phyloP scores from a whole-genome alignment of 2,329 filamentous ascomycete genomes.

The Exophiala phaeomuriformis region DNA sequence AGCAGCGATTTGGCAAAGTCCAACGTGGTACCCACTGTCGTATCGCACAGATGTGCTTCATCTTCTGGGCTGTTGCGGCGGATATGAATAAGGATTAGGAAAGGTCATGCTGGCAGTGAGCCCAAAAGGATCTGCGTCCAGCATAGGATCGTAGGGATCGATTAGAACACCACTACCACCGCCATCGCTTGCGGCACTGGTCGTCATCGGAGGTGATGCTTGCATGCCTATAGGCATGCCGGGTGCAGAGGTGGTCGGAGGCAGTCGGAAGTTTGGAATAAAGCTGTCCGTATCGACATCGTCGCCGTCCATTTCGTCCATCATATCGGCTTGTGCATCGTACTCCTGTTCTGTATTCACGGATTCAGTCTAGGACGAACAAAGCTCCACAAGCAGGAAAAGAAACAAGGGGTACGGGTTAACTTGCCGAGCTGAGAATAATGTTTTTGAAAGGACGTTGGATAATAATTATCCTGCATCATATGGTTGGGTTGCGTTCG shows the following conservation, averaged over 20 bases:
- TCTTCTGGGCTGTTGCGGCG: conserved; percentile 16
- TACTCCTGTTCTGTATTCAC: conserved; percentile 87
- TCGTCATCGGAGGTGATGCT: conserved; percentile 37
- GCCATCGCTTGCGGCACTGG: conserved; percentile 34
- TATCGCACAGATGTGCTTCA: conserved; percentile 2
- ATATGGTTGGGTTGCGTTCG: conserved; percentile 25
- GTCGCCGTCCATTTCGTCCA: conserved; percentile 69
- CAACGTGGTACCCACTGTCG: neutral
- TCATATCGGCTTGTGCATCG: conserved; percentile 79
- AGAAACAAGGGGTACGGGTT: conserved; percentile 43
- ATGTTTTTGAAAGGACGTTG: conserved; percentile 84
- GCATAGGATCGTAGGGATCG: conserved; percentile 72
- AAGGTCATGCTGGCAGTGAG: conserved; percentile 93
- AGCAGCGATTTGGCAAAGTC: too few relatives aligned
- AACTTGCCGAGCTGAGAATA: conserved; percentile 92
- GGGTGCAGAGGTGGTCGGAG: conserved; percentile 23
- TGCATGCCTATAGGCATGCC: conserved; percentile 39
- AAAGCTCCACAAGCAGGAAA: conserved; percentile 49
- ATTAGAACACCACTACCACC: conserved; percentile 46
- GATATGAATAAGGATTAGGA: conserved; percentile 63
- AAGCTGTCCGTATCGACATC: conserved; percentile 65
- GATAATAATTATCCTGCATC: conserved; percentile 58
- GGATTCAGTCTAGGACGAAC: conserved; percentile 62
- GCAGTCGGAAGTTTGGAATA: conserved; percentile 44
- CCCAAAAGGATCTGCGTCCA: conserved; percentile 90